Percentiles rank a stretch among this genome's conserved stretches.
Evolutionary conservation across 169 alveolate species (phyloP).

Genomic region (Eimeria acervulina): DNA sequence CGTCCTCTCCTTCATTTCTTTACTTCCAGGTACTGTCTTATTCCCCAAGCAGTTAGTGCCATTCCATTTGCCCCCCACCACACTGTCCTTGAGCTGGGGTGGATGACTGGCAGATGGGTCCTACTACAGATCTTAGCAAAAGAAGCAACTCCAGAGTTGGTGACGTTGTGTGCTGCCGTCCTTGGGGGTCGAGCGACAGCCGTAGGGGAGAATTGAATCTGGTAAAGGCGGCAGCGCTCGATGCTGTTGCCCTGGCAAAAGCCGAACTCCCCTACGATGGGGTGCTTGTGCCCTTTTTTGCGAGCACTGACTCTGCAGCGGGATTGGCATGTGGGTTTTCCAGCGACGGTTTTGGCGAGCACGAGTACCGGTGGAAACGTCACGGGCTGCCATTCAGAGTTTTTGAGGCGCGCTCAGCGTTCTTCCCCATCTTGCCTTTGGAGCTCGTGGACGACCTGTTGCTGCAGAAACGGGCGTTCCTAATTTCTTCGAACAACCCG

Average conservation of each 20-base stretch:
- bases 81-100: not conserved
- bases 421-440: constrained; percentile 70
- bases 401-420: constrained; percentile 59
- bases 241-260: not conserved
- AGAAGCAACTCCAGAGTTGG: constrained; percentile 6
- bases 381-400: constrained; percentile 73
- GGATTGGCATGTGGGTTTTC: constrained; percentile 78
- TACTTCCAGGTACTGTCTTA: constrained; percentile 67
- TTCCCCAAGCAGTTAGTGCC: not conserved
- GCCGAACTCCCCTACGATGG: not conserved
- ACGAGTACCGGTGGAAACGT: constrained; percentile 72
- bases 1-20: constrained; percentile 80
- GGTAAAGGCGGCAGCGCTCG: not conserved
- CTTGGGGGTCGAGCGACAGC: not conserved
- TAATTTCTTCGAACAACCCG: constrained; percentile 41
- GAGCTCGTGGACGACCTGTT: constrained; percentile 67
- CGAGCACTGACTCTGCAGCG: constrained; percentile 32
- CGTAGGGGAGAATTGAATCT: not conserved
- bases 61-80: not conserved
- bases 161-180: not conserved
- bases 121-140: not conserved
- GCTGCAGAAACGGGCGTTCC: constrained; percentile 68
- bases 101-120: not conserved
- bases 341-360: constrained; percentile 78
- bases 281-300: not conserved